Evolutionary conservation across 208 protist genomes (phyloP).

Genomic region (Leishmania major): DNA sequence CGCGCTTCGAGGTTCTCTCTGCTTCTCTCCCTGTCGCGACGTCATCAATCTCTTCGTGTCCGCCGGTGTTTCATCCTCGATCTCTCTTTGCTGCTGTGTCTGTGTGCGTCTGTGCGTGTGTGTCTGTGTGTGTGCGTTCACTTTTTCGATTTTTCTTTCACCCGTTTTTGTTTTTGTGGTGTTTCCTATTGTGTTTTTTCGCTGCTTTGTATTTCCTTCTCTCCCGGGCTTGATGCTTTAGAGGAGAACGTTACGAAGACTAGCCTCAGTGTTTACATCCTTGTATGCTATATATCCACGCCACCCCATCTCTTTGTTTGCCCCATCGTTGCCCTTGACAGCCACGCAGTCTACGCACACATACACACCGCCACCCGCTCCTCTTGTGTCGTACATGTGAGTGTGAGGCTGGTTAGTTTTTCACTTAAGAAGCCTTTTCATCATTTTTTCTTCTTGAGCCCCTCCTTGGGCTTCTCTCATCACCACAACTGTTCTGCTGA

Average conservation of each 20-base stretch:
- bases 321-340: neutral
- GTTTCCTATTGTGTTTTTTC: neutral
- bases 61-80: neutral
- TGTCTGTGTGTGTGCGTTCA: neutral
- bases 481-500: neutral
- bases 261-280: neutral
- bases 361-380: neutral
- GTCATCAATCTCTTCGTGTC: neutral
- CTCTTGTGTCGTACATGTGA: slow-evolving; percentile 4
- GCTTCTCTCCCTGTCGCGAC: neutral
- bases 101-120: neutral
- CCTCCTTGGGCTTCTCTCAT: neutral
- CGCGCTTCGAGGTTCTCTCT: neutral
- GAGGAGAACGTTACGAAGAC: slow-evolving; percentile 5
- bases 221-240: neutral
- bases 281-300: neutral
- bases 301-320: slow-evolving; percentile 19
- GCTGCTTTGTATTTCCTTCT: neutral
- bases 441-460: neutral
- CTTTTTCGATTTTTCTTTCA: neutral
- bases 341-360: neutral
- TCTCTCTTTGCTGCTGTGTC: neutral
- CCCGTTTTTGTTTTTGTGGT: neutral
- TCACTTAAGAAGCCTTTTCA: neutral
- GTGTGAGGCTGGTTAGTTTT: slow-evolving; percentile 2